A percentile compares a stretch with the other conserved stretches of the same genome.
phyloP scores from a whole-genome alignment of 208 protist species.

The Herpetomonas tarakana region DNA sequence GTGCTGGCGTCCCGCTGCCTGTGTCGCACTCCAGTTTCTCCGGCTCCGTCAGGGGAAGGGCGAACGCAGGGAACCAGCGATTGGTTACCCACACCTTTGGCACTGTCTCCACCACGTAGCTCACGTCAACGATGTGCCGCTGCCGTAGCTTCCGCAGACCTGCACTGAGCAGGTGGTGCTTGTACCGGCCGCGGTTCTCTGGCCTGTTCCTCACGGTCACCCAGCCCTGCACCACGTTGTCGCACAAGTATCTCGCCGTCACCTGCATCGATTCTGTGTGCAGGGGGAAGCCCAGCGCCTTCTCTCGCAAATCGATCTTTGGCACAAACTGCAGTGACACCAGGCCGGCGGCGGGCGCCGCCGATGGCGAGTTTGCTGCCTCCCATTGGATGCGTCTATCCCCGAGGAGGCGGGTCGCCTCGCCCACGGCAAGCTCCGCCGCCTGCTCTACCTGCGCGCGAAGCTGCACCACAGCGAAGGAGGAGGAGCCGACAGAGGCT shows the following conservation, averaged over 20 bases:
- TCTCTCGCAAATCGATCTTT: conserved; percentile 18
- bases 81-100: conserved; percentile 17
- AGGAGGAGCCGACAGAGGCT: not conserved
- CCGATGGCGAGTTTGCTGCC: not conserved
- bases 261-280: conserved; percentile 16
- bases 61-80: conserved; percentile 43
- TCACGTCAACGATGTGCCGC: conserved; percentile 10
- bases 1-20: too few relatives aligned
- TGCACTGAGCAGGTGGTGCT: conserved; percentile 18
- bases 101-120: conserved; percentile 26
- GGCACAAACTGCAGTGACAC: conserved; percentile 2
- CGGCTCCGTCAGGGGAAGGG: conserved; percentile 26
- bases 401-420: not conserved
- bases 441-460: not conserved
- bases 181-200: conserved; percentile 22
- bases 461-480: not conserved
- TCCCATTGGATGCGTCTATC: not conserved
- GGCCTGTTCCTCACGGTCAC: conserved; percentile 13
- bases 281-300: conserved; percentile 18
- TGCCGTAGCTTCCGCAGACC: conserved; percentile 19
- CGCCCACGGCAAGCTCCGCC: not conserved
- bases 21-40: conserved; percentile 27
- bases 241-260: conserved; percentile 43
- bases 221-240: conserved; percentile 36
- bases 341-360: too few relatives aligned